Base-by-base conservation (phyloP, 164 flowering plant species). In the Buxus sempervirens region DNA sequence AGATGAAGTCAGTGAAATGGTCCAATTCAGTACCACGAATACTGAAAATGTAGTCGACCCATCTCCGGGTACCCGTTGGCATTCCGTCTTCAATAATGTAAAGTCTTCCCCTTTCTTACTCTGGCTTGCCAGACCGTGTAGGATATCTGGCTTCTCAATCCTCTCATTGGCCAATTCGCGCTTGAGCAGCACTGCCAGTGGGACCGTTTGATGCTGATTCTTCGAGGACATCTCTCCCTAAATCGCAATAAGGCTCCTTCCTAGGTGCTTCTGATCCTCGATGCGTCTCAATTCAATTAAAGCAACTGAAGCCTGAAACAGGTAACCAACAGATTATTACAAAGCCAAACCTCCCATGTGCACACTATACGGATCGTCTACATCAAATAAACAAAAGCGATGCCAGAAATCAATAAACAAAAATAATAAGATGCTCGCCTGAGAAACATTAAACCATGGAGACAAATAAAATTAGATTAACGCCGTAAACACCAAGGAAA, bases 91-190 rank as follows among this genome's bases (percentile, higher is more conserved):
- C 51, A 86, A 60, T 53, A 96, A 70, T 0, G 96, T 91, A 38
- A 80, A 93, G 58, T 96, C 99, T 81, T 96, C 99, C 26, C 99
- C 98, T 75, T 96, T 96, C 88, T 96, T 96, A 82, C 91, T 88
- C 72, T 96, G 97, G 65, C 67, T 79, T 12, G 96, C 96, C 76
- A 90, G 92, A n/a, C 98, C 97, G 67, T 88, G 80, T 6, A 70
- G 25, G 57, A 91, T 74, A 54, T 93, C 97, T 1, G 98, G 98
- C 56, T 74, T 90, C 76, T 93, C 99, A 27, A 82, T 78, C 83
- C 84, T 96, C 84, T 91, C 98, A 58, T 69, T 82, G 0, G 90
- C 82, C 73, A 83, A 76, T 79, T 96, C 99, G 8, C 98, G 85
- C 78, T 81, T 86, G 7, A 96, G 78, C 68, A 96, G 79, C 75